These are phyloP conservation scores for Pythium periplocum DNA, from an alignment of 352 stramenopile genomes.

Conservation along the genomic window DNA sequence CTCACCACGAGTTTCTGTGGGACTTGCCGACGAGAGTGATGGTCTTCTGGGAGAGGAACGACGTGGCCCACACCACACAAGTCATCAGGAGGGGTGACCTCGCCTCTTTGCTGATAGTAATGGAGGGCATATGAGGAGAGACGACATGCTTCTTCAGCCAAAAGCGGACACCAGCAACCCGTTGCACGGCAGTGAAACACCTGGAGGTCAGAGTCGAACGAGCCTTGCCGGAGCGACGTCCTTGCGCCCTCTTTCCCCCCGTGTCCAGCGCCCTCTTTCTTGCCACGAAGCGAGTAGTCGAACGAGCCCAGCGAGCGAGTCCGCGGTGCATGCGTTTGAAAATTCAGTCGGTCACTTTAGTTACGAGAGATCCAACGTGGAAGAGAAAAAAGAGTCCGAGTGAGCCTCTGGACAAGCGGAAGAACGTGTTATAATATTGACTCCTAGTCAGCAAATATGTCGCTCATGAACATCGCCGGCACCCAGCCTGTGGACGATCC, in stretches of 20 bases:
- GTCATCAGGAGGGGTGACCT: not conserved
- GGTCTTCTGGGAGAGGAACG: slow-evolving; percentile 8
- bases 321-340: slow-evolving; percentile 87
- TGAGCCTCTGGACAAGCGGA: slow-evolving; percentile 21
- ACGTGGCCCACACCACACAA: slow-evolving; percentile 13
- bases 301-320: slow-evolving; percentile 11
- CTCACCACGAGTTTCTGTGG: too few species aligned
- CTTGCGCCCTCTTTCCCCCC: not conserved
- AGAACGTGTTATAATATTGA: slow-evolving; percentile 15
- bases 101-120: too few species aligned
- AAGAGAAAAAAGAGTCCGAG: slow-evolving; percentile 68
- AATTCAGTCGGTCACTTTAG: slow-evolving; percentile 56
- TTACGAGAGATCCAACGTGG: slow-evolving; percentile 68
- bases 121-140: not conserved
- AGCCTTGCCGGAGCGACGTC: not conserved
- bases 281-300: not conserved
- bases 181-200: too few species aligned
- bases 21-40: slow-evolving; percentile 2
- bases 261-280: slow-evolving; percentile 1
- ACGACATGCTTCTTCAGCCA: slow-evolving; percentile 11
- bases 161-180: slow-evolving; percentile 5
- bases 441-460: slow-evolving; percentile 50
- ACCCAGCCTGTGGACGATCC: slow-evolving; percentile 89
- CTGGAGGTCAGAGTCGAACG: not conserved
- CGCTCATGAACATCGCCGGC: slow-evolving; percentile 89